phyloP scores from a whole-genome alignment of 768 basidiomycete species.

The Tulasnella sp. region DNA sequence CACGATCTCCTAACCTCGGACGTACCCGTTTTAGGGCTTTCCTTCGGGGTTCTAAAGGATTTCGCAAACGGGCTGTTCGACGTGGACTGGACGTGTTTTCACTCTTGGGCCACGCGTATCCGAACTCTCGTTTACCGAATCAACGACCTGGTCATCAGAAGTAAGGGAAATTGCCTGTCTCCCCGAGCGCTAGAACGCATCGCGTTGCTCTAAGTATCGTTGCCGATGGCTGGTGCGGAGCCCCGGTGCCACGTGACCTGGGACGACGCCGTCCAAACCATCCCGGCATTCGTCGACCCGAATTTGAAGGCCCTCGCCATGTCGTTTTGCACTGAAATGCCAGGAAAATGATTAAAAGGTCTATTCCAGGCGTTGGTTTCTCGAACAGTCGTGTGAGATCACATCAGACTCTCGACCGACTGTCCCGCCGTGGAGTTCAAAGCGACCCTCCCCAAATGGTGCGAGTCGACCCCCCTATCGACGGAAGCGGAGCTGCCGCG shows the following conservation, averaged over 20 bases:
- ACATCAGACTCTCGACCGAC: not conserved
- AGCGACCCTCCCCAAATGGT: not conserved
- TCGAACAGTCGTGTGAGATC: not conserved
- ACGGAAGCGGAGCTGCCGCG: not conserved
- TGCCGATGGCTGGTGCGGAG: not conserved
- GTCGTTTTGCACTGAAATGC: no score
- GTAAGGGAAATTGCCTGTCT: not conserved
- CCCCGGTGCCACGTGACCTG: not conserved
- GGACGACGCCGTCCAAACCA: not conserved
- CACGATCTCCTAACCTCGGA: not conserved
- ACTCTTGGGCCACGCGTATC: no score
- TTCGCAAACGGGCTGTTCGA: not conserved
- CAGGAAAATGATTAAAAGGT: no score
- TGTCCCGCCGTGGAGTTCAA: not conserved
- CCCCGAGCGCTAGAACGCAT: not conserved
- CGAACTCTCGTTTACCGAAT: no score
- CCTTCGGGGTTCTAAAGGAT: no score
- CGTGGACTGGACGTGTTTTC: not conserved
- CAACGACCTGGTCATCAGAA: no score
- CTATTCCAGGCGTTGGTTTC: not conserved
- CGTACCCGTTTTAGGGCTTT: not conserved
- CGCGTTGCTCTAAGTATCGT: not conserved
- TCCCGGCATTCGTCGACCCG: not conserved
- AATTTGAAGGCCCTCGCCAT: not conserved
- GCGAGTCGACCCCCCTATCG: not conserved